phyloP scores from a whole-genome alignment of 2,329 filamentous ascomycete species.

The Pochonia chlamydosporia region DNA sequence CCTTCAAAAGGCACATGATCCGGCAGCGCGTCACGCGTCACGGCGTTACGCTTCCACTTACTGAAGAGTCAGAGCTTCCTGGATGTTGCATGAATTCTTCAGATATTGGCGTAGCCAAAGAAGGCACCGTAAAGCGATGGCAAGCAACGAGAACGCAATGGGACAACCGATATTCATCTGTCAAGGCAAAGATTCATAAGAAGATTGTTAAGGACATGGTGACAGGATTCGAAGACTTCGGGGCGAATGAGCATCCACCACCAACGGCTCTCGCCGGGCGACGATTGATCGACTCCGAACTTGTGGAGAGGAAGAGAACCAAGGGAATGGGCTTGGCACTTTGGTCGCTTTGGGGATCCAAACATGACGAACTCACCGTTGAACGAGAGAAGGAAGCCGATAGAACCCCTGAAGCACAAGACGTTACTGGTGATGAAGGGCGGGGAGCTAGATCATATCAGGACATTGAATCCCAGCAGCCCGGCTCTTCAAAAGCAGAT shows the following conservation, averaged over 20 bases:
- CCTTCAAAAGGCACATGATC: slow-evolving; percentile 84
- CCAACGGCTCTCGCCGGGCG: slow-evolving; percentile 76
- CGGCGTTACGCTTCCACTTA: slow-evolving; percentile 66
- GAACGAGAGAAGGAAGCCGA: slow-evolving; percentile 49
- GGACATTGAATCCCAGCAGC: slow-evolving; percentile 34
- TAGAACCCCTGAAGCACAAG: slow-evolving; percentile 22
- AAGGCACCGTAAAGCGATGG: slow-evolving; percentile 78
- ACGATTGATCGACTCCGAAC: slow-evolving; percentile 41
- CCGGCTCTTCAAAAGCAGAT: slow-evolving; percentile 15
- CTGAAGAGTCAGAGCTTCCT: slow-evolving; percentile 56
- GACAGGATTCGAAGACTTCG: slow-evolving; percentile 65
- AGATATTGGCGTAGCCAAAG: slow-evolving; percentile 74
- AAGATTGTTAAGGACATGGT: slow-evolving; percentile 67
- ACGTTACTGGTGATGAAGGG: slow-evolving; percentile 34
- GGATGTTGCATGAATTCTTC: slow-evolving; percentile 56
- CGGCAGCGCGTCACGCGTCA: slow-evolving; percentile 78
- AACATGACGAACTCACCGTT: slow-evolving; percentile 75
- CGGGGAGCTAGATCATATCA: slow-evolving; percentile 35
- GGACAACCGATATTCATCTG: slow-evolving; percentile 65
- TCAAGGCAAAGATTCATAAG: slow-evolving; percentile 68
- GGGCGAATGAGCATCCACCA: slow-evolving; percentile 69
- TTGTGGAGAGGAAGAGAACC: slow-evolving; percentile 43
- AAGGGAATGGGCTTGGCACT: slow-evolving; percentile 72
- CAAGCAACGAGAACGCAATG: slow-evolving; percentile 65
- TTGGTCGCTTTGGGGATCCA: slow-evolving; percentile 85